phyloP scores from a whole-genome alignment of 208 protist genomes.

The Leishmania aethiopica region DNA sequence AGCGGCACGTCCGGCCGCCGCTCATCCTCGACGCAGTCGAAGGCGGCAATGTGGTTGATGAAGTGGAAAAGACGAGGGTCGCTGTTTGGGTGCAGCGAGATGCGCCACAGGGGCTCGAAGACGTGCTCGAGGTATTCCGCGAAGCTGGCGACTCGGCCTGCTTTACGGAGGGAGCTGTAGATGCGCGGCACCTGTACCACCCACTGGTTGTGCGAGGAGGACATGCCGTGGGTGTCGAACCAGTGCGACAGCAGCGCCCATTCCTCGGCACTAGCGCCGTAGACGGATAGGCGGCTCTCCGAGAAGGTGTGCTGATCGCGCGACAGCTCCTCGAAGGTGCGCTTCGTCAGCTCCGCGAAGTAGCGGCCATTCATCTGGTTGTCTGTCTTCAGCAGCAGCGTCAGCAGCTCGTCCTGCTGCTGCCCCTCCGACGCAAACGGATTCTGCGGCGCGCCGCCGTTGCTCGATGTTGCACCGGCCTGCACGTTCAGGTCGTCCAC shows the following conservation, averaged over 20 bases:
- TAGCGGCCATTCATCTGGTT: slow-evolving; percentile 98
- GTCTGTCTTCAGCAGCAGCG: slow-evolving; percentile 98
- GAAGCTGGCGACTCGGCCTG: slow-evolving; percentile 90
- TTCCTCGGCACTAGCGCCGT: slow-evolving; percentile 91
- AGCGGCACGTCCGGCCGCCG: slow-evolving; percentile 68
- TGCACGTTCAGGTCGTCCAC: slow-evolving; percentile 97
- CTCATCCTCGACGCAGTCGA: slow-evolving; percentile 99
- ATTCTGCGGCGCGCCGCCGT: slow-evolving; percentile 81
- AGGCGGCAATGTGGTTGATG: slow-evolving; percentile 96
- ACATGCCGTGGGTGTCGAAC: slow-evolving; percentile 96
- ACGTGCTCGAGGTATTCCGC: slow-evolving; percentile 97
- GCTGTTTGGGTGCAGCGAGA: slow-evolving; percentile 94
- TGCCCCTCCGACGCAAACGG: slow-evolving; percentile 64
- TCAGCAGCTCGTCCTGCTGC: slow-evolving; percentile 91
- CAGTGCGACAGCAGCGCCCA: slow-evolving; percentile 96
- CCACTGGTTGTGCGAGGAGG: slow-evolving; percentile 96
- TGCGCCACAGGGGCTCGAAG: slow-evolving; percentile 98
- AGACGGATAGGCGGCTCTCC: slow-evolving; percentile 91
- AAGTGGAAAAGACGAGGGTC: slow-evolving; percentile 97
- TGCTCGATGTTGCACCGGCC: slow-evolving; percentile 78
- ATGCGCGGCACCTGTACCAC: slow-evolving; percentile 97
- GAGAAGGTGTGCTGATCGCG: slow-evolving; percentile 95
- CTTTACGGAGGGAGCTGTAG: slow-evolving; percentile 90
- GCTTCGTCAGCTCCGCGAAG: slow-evolving; percentile 97
- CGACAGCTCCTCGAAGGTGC: slow-evolving; percentile 96